Percentiles rank a stretch among this genome's conserved stretches.
These are phyloP conservation scores for Cyberlindnera americana DNA, from an alignment of 805 yeast species.

Conservation along the genomic window DNA sequence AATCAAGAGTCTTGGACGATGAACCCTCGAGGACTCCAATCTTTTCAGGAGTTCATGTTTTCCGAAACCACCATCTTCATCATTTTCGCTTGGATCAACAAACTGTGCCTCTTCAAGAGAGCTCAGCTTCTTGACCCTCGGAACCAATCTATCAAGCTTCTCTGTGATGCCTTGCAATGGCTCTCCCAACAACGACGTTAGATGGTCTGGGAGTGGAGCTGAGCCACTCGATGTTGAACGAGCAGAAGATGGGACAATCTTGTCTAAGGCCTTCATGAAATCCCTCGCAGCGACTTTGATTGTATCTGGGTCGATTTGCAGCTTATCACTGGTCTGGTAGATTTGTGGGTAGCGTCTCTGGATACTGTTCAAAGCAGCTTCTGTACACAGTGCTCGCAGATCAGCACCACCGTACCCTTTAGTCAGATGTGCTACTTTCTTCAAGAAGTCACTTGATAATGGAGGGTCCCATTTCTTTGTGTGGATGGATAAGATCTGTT, in stretches of 20 bases:
- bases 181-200: conserved; percentile 58
- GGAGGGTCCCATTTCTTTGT: conserved; percentile 88
- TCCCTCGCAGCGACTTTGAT: conserved; percentile 78
- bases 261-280: conserved; percentile 79
- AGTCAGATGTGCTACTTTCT: conserved; percentile 70
- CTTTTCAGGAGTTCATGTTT: conserved; percentile 57
- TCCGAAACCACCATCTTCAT: conserved; percentile 61
- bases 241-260: conserved; percentile 89
- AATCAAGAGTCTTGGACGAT: conserved; percentile 76
- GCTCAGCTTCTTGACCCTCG: conserved; percentile 51
- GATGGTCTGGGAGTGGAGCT: conserved; percentile 72
- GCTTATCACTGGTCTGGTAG: conserved; percentile 68
- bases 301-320: conserved; percentile 64
- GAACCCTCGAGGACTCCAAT: conserved; percentile 59
- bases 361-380: conserved; percentile 88
- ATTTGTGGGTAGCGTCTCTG: conserved; percentile 94
- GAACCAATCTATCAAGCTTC: conserved; percentile 56
- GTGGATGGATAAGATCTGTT: conserved; percentile 76
- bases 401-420: conserved; percentile 99
- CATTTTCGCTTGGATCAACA: conserved; percentile 53
- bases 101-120: conserved; percentile 68
- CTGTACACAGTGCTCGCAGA: conserved; percentile 89
- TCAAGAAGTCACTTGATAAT: conserved; percentile 51
- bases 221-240: conserved; percentile 73
- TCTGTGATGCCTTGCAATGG: conserved; percentile 44